phyloP scores from a whole-genome alignment of 169 alveolate genomes.

The Eimeria tenella region DNA sequence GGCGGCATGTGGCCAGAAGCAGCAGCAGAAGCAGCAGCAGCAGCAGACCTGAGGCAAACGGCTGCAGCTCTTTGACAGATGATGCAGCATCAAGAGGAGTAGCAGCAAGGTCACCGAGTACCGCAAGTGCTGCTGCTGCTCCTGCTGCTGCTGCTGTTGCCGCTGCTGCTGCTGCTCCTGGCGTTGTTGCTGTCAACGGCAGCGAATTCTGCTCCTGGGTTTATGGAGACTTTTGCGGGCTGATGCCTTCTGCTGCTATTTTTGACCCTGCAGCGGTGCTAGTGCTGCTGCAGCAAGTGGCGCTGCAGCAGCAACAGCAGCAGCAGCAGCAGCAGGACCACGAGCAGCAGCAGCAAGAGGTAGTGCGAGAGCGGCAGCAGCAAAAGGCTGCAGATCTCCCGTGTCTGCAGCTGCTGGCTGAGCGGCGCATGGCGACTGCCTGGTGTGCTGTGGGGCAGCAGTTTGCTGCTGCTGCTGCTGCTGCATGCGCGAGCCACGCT shows the following conservation, averaged over 20 bases:
- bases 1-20: not conserved
- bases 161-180: not conserved
- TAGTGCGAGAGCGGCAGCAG: not conserved
- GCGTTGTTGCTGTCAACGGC: not conserved
- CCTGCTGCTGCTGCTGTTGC: conserved; percentile 29
- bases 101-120: not conserved
- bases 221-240: not conserved
- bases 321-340: not conserved
- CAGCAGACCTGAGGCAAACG: not conserved
- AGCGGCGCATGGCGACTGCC: conserved; percentile 47
- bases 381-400: not conserved
- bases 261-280: not conserved
- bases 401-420: conserved; percentile 33
- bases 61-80: not conserved
- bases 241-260: not conserved
- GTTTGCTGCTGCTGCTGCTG: conserved; percentile 31
- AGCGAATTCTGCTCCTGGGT: not conserved
- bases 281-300: conserved; percentile 27
- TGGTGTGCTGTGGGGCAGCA: not conserved
- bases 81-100: not conserved
- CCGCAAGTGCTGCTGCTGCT: conserved; percentile 7
- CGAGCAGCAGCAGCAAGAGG: not conserved
- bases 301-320: not conserved
- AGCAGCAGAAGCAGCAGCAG: conserved; percentile 14
- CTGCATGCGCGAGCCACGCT: conserved; percentile 2